Evolutionary conservation across 2,329 filamentous ascomycete species (phyloP).

Genomic region (Colletotrichum chlorophyti): DNA sequence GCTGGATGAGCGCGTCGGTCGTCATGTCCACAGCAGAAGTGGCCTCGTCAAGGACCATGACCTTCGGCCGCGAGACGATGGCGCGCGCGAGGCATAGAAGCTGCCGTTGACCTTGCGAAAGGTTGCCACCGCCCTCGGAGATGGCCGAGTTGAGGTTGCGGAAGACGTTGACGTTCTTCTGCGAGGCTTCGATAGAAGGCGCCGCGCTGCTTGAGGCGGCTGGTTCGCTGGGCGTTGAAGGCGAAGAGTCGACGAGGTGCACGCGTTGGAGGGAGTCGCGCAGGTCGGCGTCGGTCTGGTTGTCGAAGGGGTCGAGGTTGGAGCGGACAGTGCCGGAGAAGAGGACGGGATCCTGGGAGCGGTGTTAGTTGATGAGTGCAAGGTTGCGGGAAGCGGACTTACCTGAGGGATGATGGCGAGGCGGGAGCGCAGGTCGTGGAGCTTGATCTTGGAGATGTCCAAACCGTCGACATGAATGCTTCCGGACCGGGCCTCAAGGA

Average conservation of each 20-base stretch:
- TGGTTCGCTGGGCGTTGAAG: conserved; percentile 47
- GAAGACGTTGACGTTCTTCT: conserved; percentile 71
- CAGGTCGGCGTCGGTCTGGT: conserved; percentile 73
- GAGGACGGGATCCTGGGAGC: conserved; percentile 72
- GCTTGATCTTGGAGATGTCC: conserved; percentile 74
- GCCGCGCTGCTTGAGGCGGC: conserved; percentile 35
- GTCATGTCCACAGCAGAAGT: conserved; percentile 81
- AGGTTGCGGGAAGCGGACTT: conserved; percentile 13
- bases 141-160: conserved; percentile 66
- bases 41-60: conserved; percentile 83
- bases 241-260: conserved; percentile 62
- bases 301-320: conserved; percentile 79
- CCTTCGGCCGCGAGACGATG: conserved; percentile 74
- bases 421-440: conserved; percentile 74
- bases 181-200: conserved; percentile 34
- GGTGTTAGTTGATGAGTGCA: conserved; percentile 23
- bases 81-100: conserved; percentile 77
- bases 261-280: conserved; percentile 74
- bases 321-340: conserved; percentile 80
- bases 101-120: conserved; percentile 79
- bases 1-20: conserved; percentile 77
- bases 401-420: conserved; percentile 79
- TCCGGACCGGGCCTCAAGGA: conserved; percentile 73
- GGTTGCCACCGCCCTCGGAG: conserved; percentile 75
- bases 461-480: conserved; percentile 74